Percentiles rank a stretch among this genome's conserved stretches.
These are phyloP conservation scores for Alternaria sp. DNA, from an alignment of 2,329 filamentous ascomycete genomes.

Conservation along the genomic window DNA sequence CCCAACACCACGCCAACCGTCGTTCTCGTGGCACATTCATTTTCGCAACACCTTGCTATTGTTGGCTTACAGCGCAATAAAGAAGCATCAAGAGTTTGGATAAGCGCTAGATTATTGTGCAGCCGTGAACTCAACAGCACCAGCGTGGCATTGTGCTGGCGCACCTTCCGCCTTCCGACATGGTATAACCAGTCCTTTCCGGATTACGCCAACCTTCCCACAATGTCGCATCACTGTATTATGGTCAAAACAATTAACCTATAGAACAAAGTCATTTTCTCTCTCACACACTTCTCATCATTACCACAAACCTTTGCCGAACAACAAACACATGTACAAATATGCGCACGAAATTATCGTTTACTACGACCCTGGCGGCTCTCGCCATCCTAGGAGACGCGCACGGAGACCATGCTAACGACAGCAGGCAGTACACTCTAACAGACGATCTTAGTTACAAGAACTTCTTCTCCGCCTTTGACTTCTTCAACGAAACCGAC, in stretches of 20 bases:
- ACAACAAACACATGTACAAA: not conserved
- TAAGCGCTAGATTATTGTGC: not conserved
- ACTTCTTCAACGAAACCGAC: conserved; percentile 37
- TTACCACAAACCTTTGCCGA: not conserved
- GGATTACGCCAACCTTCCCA: not conserved
- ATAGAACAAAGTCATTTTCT: not conserved
- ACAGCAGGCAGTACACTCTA: conserved; percentile 24
- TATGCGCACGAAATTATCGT: conserved; percentile 1
- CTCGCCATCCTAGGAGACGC: conserved; percentile 5
- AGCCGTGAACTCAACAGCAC: not conserved
- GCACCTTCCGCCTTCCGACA: not conserved
- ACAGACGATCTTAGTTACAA: conserved; percentile 36
- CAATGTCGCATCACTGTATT: not conserved
- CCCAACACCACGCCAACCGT: not conserved
- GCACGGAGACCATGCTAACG: not conserved
- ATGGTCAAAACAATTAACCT: not conserved
- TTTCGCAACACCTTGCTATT: conserved; percentile 1
- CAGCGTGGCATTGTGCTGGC: not conserved
- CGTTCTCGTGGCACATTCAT: not conserved
- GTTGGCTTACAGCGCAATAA: conserved; percentile 9
- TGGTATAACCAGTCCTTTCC: not conserved
- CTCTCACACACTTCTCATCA: not conserved
- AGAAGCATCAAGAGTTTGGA: not conserved
- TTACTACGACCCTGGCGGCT: conserved; percentile 16
- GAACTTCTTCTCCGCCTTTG: conserved; percentile 43